phyloP scores from a whole-genome alignment of 2,329 filamentous ascomycete genomes.

The Diaporthe citri region DNA sequence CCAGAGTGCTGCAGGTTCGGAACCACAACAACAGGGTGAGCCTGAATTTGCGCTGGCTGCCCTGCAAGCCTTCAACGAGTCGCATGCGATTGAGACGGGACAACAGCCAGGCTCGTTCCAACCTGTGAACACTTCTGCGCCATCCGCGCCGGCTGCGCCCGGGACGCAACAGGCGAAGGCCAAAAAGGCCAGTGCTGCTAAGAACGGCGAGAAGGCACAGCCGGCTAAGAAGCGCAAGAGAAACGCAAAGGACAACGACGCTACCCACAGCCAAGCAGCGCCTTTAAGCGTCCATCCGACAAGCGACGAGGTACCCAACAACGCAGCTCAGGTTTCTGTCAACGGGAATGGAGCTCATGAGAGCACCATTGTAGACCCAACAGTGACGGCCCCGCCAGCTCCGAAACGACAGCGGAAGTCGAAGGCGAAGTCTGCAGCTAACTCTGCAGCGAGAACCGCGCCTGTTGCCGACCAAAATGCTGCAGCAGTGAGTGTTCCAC shows the following conservation, averaged over 20 bases:
- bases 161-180: not conserved
- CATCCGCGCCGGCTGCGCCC: not conserved
- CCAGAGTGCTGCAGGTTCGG: constrained; percentile 17
- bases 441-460: constrained; percentile 36
- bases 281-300: not conserved
- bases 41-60: constrained; percentile 33
- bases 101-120: constrained; percentile 35
- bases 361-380: constrained; percentile 38
- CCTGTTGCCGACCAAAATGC: constrained; percentile 33
- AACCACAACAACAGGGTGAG: constrained; percentile 23
- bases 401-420: constrained; percentile 55
- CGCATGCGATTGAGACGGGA: not conserved
- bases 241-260: constrained; percentile 42
- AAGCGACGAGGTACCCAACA: constrained; percentile 6
- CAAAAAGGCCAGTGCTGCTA: constrained; percentile 20
- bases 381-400: constrained; percentile 46
- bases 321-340: not conserved
- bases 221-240: constrained; percentile 50
- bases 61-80: constrained; percentile 33
- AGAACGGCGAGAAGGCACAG: constrained; percentile 18
- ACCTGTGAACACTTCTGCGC: constrained; percentile 26
- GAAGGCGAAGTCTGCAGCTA: constrained; percentile 44
- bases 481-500: constrained; percentile 14
- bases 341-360: constrained; percentile 17
- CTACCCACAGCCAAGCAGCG: constrained; percentile 9